A percentile compares a stretch with the other conserved stretches of the same genome.
Conservation (phyloP, 2,329 filamentous ascomycete genomes). For the Zalaria sp. region DNA sequence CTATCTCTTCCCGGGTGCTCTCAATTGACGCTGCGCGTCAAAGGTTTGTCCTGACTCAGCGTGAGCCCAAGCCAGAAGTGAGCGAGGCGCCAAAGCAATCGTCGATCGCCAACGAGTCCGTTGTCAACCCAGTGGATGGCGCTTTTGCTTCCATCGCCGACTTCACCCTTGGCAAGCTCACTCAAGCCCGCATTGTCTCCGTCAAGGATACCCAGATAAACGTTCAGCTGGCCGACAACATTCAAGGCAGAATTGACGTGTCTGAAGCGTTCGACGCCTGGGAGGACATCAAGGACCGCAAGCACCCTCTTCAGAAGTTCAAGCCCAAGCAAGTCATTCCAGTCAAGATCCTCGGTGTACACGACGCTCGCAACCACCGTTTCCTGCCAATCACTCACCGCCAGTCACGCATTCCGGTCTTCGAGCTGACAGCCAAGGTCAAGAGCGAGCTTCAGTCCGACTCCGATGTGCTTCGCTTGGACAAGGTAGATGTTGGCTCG, state of each 20-base stretch:
- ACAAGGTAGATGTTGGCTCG: slow-evolving; percentile 58
- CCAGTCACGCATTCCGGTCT: slow-evolving; percentile 60
- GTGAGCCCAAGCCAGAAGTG: slow-evolving; percentile 29
- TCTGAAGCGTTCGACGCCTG: slow-evolving; percentile 82
- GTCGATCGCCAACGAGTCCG: slow-evolving; percentile 16
- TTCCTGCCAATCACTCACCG: slow-evolving; percentile 88
- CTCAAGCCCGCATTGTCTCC: slow-evolving; percentile 66
- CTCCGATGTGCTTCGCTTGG: slow-evolving; percentile 52
- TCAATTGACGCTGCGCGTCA: slow-evolving; percentile 56
- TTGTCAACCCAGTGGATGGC: slow-evolving; percentile 50
- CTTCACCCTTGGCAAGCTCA: slow-evolving; percentile 55
- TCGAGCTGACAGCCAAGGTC: slow-evolving; percentile 74
- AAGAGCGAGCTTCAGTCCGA: slow-evolving; percentile 40
- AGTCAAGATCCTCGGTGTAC: slow-evolving; percentile 71
- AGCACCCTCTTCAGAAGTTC: slow-evolving; percentile 65
- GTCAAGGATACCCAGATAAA: slow-evolving; percentile 89
- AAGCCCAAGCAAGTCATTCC: slow-evolving; percentile 54
- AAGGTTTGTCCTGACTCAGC: slow-evolving; percentile 54
- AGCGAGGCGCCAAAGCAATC: slow-evolving; percentile 18
- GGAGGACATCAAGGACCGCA: slow-evolving; percentile 74
- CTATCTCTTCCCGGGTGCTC: slow-evolving; percentile 56
- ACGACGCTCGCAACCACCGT: slow-evolving; percentile 78
- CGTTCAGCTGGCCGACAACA: slow-evolving; percentile 71
- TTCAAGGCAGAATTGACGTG: slow-evolving; percentile 85
- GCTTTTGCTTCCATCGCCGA: slow-evolving; percentile 53